phyloP scores from a whole-genome alignment of 768 basidiomycete species.

The Lactarius deliciosus region DNA sequence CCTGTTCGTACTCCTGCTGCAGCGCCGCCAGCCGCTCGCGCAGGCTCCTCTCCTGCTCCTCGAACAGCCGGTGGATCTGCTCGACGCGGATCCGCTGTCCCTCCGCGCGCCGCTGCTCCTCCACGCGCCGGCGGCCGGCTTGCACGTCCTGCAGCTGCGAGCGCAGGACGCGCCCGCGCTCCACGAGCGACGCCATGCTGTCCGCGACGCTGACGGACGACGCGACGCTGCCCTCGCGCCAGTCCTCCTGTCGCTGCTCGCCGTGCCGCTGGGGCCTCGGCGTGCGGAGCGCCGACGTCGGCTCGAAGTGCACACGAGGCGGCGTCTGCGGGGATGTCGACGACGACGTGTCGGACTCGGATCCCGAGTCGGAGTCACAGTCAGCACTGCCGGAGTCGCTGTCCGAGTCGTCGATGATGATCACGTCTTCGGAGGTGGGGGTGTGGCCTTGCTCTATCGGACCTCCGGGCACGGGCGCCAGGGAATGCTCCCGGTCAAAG shows the following conservation, averaged over 20 bases:
- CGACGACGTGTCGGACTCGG: neutral
- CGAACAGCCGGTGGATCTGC: neutral
- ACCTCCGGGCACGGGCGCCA: neutral
- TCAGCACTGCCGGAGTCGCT: neutral
- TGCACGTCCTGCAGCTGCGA: neutral
- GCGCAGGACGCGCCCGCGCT: constrained; percentile 1
- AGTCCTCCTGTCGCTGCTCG: neutral
- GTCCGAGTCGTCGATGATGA: neutral
- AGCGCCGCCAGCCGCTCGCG: neutral
- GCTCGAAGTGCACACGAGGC: neutral
- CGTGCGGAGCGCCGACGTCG: constrained; percentile 1
- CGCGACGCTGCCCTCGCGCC: constrained; percentile 1
- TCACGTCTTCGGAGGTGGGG: constrained; percentile 1
- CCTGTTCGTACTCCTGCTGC: constrained; percentile 1
- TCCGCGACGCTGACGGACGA: neutral
- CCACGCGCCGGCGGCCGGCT: neutral
- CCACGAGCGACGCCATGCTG: constrained; percentile 10
- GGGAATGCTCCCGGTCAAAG: constrained; percentile 15
- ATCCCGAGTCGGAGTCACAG: constrained; percentile 1
- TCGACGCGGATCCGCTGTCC: neutral
- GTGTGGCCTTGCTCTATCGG: neutral
- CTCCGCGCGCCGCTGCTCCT: neutral
- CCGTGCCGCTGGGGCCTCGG: neutral
- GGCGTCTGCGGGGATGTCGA: neutral
- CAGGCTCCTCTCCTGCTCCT: neutral